Evolutionary conservation across 768 basidiomycete genomes (phyloP), one percentile per base, ranked within the genome.

Genomic region (Tremella fuciformis): DNA sequence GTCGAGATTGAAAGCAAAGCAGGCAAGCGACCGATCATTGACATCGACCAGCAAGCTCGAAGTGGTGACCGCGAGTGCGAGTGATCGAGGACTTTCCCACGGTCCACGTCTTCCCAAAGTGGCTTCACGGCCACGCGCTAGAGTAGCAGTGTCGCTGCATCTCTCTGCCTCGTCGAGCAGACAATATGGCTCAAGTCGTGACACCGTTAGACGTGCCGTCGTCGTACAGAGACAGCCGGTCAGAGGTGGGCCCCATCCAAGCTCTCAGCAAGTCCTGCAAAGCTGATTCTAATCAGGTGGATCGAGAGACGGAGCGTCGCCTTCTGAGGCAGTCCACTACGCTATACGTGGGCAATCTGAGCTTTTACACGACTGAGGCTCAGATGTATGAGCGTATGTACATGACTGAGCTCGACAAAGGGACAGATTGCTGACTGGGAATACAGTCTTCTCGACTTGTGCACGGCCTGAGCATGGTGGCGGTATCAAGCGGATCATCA

Each of bases 211-310:
- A 97, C 80, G 88, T 91, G 77, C 93, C 92, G 47, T 96, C 92
- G 4, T 91, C 91, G 77, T 99, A 99, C 80, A 91, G 92, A 76
- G 94, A 99, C 78, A 93, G 89, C 13, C 88, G 93, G 78, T 81
- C 82, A 39, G 84, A 87, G 55, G 79, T 91, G 50, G 37, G 71
- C 63, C 24, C 22, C 37, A 44, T 18, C 38, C 13, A 57, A 55
- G 53, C 26, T 44, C 38, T 41, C 26, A 19, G 19, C 21, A n/a
- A 25, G 19, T 11, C 1, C 15, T 16, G 9, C 50, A 26, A 13
- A 24, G 37, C 52, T 34, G 49, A n/a, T n/a, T 24, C 7, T 21
- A 13, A 21, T 9, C 44, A 74, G 70, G 46, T 74, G 53, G 88
- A 96, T 79, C 82, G 88, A 62, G 82, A 84, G 65, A 86, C 78